Base-by-base conservation (phyloP, 352 stramenopile genomes). In the Phytophthora sansomeana region DNA sequence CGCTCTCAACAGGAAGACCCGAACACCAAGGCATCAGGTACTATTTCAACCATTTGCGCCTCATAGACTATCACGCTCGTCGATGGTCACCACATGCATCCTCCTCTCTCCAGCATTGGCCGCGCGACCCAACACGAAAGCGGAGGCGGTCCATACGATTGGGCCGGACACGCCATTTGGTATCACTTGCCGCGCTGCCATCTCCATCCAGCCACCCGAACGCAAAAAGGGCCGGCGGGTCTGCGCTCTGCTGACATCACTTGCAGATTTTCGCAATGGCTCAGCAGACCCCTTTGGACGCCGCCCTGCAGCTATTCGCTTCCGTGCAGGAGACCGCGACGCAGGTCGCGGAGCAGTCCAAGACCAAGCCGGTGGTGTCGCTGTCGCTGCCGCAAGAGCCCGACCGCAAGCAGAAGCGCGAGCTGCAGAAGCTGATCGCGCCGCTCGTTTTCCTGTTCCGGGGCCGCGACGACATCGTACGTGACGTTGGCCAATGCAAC, bases 401-500 rank as follows among this genome's bases (percentile, higher is more conserved):
- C 28, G 56, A 65, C 14, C 48, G 44, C 33, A 74, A 67, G 43
- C 59, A 81, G 39, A 72, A 81, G 47, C 72, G 68, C 33, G 69
- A 72, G 9, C 58, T 75, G 35, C 57, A 80, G 58, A 76, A 79
- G 26, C 75, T 91, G 42, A 10, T 91, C 21, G 53, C 74, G 46
- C 72, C 81, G 30, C 50, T 92, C 32, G 67, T 69, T 43, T 90
- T 90, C 72, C 71, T 92, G 57, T 77, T 94, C 53, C 75, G 77
- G 41, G 75, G 76, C 19, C 83, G 86, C 67, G 68, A 72, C n/a
- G 83, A 90, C 51, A 63, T 92, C 48, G 81, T 93, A 75, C 66
- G 67, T 67, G 26, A 8, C 32, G 43, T 14, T 63, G 3, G 28
- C 16, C 17, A 30, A 36, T 43, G 24, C 30, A 41, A 21, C 21